A percentile compares a stretch with the other conserved stretches of the same genome.
Conservation (phyloP, 208 protist genomes). For the Acanthamoeba castellanii region DNA sequence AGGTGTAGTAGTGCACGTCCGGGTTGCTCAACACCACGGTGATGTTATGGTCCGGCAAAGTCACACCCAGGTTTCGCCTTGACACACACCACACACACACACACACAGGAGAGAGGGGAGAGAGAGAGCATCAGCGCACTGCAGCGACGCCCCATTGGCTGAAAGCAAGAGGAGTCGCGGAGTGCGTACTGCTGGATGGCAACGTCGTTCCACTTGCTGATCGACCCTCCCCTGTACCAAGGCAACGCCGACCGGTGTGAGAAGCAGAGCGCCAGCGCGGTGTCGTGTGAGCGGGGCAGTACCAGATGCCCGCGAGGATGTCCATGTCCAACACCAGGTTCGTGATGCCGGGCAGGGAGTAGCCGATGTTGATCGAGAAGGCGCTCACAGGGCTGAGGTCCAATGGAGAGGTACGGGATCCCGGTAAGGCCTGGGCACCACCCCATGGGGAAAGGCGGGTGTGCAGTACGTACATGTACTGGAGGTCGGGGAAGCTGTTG, state of each 20-base stretch:
- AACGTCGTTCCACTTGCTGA: not conserved
- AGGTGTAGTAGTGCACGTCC: not conserved
- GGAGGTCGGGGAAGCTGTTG: not conserved
- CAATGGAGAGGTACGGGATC: not conserved
- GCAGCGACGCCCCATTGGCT: not conserved
- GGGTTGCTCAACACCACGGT: not conserved
- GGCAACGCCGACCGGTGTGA: too few relatives aligned
- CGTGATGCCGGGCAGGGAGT: not conserved
- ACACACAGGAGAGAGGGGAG: not conserved
- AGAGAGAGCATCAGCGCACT: not conserved
- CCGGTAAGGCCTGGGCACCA: too few relatives aligned
- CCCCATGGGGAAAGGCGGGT: too few relatives aligned
- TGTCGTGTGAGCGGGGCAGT: not conserved
- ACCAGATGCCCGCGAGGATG: not conserved
- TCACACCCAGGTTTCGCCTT: not conserved
- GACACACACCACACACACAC: not conserved
- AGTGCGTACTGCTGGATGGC: constrained; percentile 5
- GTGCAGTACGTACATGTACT: not conserved
- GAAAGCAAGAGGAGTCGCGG: not conserved
- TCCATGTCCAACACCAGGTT: constrained; percentile 20
- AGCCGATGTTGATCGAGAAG: constrained; percentile 18
- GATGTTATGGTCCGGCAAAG: not conserved
- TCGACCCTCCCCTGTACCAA: not conserved
- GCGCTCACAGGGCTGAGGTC: not conserved
- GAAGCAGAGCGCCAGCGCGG: too few relatives aligned